Conservation (phyloP, 2,329 filamentous ascomycete species). For the Alternaria brassicicola region DNA sequence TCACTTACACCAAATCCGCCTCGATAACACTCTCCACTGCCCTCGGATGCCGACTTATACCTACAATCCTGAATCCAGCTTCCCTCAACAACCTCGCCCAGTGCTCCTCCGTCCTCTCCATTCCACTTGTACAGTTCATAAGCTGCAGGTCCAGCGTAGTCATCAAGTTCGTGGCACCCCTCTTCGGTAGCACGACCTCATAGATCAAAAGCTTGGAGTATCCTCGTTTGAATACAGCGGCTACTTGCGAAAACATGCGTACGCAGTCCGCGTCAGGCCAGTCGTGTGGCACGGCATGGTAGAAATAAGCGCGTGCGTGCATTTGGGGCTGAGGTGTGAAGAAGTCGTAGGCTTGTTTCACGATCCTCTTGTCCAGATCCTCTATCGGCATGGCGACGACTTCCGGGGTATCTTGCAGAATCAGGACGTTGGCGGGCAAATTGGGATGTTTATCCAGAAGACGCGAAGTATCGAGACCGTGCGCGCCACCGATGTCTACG, state of each 20-base stretch:
- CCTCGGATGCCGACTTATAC: conserved; percentile 2
- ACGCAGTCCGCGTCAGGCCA: conserved; percentile 6
- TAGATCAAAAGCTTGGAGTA: conserved; percentile 8
- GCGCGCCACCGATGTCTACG: neutral
- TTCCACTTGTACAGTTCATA: conserved; percentile 5
- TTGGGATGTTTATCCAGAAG: neutral
- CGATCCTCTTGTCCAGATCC: neutral
- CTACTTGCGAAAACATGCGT: conserved; percentile 2
- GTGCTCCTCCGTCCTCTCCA: conserved; percentile 8
- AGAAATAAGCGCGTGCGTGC: conserved; percentile 5
- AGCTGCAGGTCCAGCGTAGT: conserved; percentile 10
- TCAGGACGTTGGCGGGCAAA: neutral
- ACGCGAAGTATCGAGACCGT: conserved; percentile 3
- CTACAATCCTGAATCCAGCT: neutral
- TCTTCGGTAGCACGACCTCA: conserved; percentile 6
- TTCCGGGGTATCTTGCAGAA: conserved; percentile 8
- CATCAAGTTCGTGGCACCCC: conserved; percentile 3
- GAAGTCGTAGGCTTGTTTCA: conserved; percentile 10
- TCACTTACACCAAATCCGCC: neutral
- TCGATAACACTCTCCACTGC: conserved; percentile 8
- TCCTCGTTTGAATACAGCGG: neutral
- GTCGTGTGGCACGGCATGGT: conserved; percentile 3
- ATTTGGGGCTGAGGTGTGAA: conserved; percentile 5
- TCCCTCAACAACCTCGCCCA: neutral
- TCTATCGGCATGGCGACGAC: neutral